Percentiles rank a stretch among this genome's conserved stretches.
These are phyloP conservation scores for Phytophthora uliginosa DNA, from an alignment of 352 stramenopile genomes.

Conservation along the genomic window DNA sequence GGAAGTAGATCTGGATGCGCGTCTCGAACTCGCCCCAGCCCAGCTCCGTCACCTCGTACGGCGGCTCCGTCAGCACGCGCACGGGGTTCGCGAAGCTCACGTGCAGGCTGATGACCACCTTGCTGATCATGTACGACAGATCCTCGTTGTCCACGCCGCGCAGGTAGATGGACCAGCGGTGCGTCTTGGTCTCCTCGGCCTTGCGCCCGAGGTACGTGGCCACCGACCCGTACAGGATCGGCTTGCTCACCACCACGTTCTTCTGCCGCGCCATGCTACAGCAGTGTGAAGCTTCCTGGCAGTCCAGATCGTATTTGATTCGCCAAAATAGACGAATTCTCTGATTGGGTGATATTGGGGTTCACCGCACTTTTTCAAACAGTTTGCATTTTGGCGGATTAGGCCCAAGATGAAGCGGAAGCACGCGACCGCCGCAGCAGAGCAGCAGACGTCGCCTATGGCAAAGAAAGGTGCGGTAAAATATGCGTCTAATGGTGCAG, in stretches of 20 bases:
- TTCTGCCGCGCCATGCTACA: conserved; percentile 79
- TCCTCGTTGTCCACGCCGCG: conserved; percentile 95
- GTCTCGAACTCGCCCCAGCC: conserved; percentile 99
- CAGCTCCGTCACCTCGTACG: conserved; percentile 97
- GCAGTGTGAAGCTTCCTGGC: not conserved
- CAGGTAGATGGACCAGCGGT: conserved; percentile 97
- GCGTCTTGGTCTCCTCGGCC: conserved; percentile 95
- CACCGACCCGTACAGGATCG: conserved; percentile 96
- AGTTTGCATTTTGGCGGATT: not conserved
- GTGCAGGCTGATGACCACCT: conserved; percentile 98
- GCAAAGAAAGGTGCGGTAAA: conserved; percentile 32
- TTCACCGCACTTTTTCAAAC: conserved; percentile 36
- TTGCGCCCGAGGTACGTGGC: conserved; percentile 95
- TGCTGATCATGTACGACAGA: conserved; percentile 95
- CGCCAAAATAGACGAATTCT: not conserved
- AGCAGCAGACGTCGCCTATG: not conserved
- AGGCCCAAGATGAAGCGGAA: conserved; percentile 58
- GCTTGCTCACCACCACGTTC: conserved; percentile 90
- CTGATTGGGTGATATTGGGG: conserved; percentile 21
- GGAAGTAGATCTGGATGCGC: conserved; percentile 97
- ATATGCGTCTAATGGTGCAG: not conserved
- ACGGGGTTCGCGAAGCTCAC: conserved; percentile 96
- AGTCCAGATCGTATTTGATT: not conserved
- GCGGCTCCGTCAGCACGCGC: conserved; percentile 94
- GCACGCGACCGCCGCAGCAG: conserved; percentile 22